A percentile compares a stretch with the other conserved stretches of the same genome.
These are phyloP conservation scores for Solanum tarijense DNA, from an alignment of 257 asterid genomes.

Conservation along the genomic window DNA sequence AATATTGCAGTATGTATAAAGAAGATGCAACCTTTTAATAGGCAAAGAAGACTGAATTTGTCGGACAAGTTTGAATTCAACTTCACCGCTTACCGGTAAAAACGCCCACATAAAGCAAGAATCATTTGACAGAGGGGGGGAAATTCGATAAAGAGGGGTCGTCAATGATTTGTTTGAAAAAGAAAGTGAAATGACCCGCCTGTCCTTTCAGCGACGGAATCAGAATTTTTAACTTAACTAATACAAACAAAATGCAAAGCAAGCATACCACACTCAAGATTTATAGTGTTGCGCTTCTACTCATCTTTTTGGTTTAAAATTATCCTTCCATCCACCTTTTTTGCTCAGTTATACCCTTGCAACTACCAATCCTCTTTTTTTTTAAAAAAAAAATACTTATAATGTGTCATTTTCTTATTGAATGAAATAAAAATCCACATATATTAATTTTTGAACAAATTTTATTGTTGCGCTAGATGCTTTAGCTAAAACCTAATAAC, in stretches of 20 bases:
- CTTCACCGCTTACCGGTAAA: neutral
- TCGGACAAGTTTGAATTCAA: slow-evolving; percentile 1
- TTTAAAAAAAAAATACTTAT: no score
- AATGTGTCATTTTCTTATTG: no score
- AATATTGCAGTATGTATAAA: neutral
- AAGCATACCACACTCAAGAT: neutral
- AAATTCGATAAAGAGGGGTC: slow-evolving; percentile 4
- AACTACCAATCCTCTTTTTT: no score
- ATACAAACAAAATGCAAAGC: neutral
- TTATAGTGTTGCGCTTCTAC: neutral
- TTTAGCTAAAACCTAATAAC: neutral
- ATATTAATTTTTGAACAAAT: neutral
- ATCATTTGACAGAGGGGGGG: neutral
- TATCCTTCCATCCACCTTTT: no score
- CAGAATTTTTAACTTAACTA: neutral
- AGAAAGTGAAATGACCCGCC: neutral
- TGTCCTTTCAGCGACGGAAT: neutral
- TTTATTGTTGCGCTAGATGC: neutral
- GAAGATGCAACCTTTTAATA: neutral
- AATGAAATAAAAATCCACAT: no score
- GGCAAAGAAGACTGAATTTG: neutral
- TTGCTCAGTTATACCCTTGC: no score
- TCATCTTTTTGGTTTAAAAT: no score
- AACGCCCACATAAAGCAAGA: slow-evolving; percentile 1
- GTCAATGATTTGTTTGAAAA: slow-evolving; percentile 7